Base-by-base conservation (phyloP, 2,329 filamentous ascomycete genomes). In the Neurospora sp. region DNA sequence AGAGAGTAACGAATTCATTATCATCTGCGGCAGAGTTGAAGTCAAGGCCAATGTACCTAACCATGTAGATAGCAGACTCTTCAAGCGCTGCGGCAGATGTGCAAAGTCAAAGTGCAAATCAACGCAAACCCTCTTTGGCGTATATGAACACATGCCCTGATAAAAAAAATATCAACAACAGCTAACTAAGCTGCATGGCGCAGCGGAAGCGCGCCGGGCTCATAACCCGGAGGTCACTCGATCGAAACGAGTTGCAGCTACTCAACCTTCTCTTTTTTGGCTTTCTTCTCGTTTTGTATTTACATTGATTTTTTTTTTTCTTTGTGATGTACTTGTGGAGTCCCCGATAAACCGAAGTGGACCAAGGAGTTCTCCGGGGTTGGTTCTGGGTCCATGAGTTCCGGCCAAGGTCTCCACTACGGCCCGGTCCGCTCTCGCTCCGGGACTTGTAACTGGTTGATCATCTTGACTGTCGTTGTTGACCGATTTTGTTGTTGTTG, bases 181-280 rank as follows among this genome's bases (percentile, higher is more conserved):
- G 23, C 2, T 17, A 9, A 19, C 17, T n/a, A 66, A 70, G 69
- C 69, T 70, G 67, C 67, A 58, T 70, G 67, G 71, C 71, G 69
- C 69, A 72, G 69, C 67, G 71, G 71, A 72, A 72, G 71, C 69
- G 70, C 70, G 70, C 70, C 70, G 70, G 70, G 70, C 70, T 71
- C 69, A 71, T 71, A 71, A 71, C 70, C 70, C 71, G 71, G 71
- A 72, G 71, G 71, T 70, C 71, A 69, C 69, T 70, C 67, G 71
- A 72, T 72, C 71, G 71, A 72, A 72, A 72, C 71, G 67, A 70
- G 69, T 69, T 62, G 67, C 69, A 70, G 71, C 71, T 70, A 72
- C 17, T 66, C 39, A 52, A 23, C 15, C 15, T 33, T n/a, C 5
- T 33, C 28, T 33, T 10, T n/a, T 69, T 70, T 68, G 0, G 38